A percentile compares a stretch with the other conserved stretches of the same genome.
phyloP scores from a whole-genome alignment of 2,329 filamentous ascomycete genomes.

The Fusarium xylarioides region DNA sequence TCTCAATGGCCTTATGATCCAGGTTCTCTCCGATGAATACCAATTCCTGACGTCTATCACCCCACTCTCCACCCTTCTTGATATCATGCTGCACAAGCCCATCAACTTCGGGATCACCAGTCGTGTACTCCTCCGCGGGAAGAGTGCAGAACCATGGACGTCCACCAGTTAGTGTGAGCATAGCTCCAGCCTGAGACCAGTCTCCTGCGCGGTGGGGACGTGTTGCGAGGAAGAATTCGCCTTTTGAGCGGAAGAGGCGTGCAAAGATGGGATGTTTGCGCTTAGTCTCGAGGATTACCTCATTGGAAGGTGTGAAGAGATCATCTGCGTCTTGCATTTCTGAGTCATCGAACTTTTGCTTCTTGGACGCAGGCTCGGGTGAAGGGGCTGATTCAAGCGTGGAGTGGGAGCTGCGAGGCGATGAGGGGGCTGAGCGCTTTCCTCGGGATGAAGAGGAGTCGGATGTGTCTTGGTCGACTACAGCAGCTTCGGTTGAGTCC shows the following conservation, averaged over 20 bases:
- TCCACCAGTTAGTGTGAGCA: conserved; percentile 68
- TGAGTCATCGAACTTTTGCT: conserved; percentile 20
- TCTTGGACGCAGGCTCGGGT: conserved; percentile 17
- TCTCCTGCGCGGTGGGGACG: conserved; percentile 64
- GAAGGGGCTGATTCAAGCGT: conserved; percentile 40
- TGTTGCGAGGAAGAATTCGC: conserved; percentile 68
- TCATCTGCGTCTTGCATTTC: conserved; percentile 36
- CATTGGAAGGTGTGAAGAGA: conserved; percentile 50
- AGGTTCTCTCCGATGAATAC: conserved; percentile 78
- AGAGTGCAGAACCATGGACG: conserved; percentile 69
- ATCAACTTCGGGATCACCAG: conserved; percentile 58
- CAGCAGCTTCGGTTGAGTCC: neutral
- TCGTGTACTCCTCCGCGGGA: conserved; percentile 59
- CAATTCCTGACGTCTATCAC: conserved; percentile 75
- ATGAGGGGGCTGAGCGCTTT: conserved; percentile 33
- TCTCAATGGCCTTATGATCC: conserved; percentile 60
- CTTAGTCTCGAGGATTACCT: conserved; percentile 63
- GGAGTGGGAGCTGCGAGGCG: conserved; percentile 37
- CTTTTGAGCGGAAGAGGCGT: conserved; percentile 70
- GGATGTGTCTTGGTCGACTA: neutral
- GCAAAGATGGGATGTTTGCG: conserved; percentile 60
- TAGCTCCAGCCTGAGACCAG: conserved; percentile 72
- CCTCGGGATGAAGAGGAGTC: conserved; percentile 22
- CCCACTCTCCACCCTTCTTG: conserved; percentile 67
- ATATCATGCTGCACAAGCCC: conserved; percentile 61